Base-by-base conservation (phyloP, 306 rosid genomes). In the Crataegus laevigata region DNA sequence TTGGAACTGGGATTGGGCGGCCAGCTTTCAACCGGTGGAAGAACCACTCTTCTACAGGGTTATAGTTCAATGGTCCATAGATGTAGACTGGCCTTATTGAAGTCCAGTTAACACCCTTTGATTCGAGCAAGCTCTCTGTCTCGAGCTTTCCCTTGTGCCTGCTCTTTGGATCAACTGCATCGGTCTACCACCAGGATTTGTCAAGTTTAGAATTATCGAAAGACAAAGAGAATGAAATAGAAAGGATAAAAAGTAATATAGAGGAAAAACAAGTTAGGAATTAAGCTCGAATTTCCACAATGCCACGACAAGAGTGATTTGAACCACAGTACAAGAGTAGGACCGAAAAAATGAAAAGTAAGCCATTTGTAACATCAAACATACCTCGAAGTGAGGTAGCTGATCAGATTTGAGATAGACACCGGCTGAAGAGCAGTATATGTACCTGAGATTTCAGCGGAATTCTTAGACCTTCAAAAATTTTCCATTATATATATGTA, bases 91-190 rank as follows among this genome's bases (percentile, higher is more conserved):
- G 98, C 89, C 98, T 91, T 71, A 91, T 50, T 24, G 98, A 94
- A 73, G 98, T 94, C 97, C 96, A 92, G 47, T 92, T 94, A 66
- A 92, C 97, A 76, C 79, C 96, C 85, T 67, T 85, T 68, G 93
- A 84, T 80, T 72, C 81, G 32, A 94, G 83, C 77, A 94, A 82
- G 86, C 82, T 92, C 81, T 94, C 98, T 25, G 97, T 94, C 86
- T 94, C 96, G 45, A 94, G 98, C 93, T 94, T 94, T 78, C 99
- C 99, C 93, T 94, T 94, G 86, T 94, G 99, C 78, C 99, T 87
- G 84, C 99, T 92, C 89, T 92, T 94, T n/a, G 97, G 97, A 83
- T 94, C 98, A 78, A 91, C 98, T 73, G 96, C 93, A 83, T 90
- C 97, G 13, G 3, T 45, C 98, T 94, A 75, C 69, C 74, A 82